These are phyloP conservation scores for Botrytis hyacinthi DNA, from an alignment of 2,329 filamentous ascomycete genomes.

Conservation along the genomic window DNA sequence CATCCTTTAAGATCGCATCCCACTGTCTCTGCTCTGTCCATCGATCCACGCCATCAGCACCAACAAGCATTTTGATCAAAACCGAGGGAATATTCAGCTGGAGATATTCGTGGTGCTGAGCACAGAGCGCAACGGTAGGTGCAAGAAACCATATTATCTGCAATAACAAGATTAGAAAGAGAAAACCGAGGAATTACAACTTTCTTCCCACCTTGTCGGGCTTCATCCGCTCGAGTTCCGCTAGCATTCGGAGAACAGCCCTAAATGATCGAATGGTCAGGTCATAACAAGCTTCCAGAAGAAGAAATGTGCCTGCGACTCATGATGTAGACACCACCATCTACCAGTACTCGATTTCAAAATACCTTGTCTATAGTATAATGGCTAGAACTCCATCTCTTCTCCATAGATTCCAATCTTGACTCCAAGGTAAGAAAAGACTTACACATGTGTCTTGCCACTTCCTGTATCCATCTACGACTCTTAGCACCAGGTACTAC, in stretches of 20 bases:
- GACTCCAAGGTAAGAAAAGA: background rate
- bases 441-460: slow-evolving; percentile 23
- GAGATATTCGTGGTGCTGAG: slow-evolving; percentile 64
- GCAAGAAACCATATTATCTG: slow-evolving; percentile 70
- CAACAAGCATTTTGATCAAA: slow-evolving; percentile 53
- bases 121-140: slow-evolving; percentile 65
- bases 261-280: slow-evolving; percentile 2
- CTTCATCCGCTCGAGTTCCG: slow-evolving; percentile 56
- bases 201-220: slow-evolving; percentile 50
- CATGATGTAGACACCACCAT: background rate
- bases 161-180: slow-evolving; percentile 24
- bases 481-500: background rate
- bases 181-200: background rate
- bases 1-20: slow-evolving; percentile 55
- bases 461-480: slow-evolving; percentile 21
- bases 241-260: slow-evolving; percentile 64
- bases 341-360: background rate
- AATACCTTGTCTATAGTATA: background rate
- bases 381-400: background rate
- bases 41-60: slow-evolving; percentile 57
- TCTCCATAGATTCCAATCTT: background rate
- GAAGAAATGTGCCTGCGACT: background rate
- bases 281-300: background rate
- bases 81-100: slow-evolving; percentile 55
- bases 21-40: slow-evolving; percentile 61